These are phyloP conservation scores for Fusarium anthophilum DNA, from an alignment of 2,329 filamentous ascomycete species.

Conservation along the genomic window DNA sequence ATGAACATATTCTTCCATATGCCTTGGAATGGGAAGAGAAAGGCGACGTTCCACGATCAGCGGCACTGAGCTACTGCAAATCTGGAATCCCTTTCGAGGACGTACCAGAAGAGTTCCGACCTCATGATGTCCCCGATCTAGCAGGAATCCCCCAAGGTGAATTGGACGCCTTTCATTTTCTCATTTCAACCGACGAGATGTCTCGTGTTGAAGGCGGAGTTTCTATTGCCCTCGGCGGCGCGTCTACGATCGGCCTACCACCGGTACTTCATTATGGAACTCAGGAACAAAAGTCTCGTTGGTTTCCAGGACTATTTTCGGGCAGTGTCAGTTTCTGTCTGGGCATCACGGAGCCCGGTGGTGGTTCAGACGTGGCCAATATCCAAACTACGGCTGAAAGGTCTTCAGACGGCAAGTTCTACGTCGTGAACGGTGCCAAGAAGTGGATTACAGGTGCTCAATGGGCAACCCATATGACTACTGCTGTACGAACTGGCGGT, in stretches of 20 bases:
- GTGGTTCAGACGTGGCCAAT: background rate
- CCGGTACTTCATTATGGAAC: background rate
- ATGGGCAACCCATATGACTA: background rate
- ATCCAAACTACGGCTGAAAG: background rate
- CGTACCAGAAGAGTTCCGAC: background rate
- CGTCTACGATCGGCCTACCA: background rate
- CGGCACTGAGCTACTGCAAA: background rate
- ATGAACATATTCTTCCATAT: background rate
- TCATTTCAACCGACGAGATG: background rate
- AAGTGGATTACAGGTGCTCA: background rate
- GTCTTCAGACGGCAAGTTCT: background rate
- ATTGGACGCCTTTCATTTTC: background rate
- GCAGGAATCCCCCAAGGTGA: background rate
- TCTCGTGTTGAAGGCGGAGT: background rate
- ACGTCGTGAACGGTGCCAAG: background rate
- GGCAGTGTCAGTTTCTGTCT: background rate
- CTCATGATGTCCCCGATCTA: background rate
- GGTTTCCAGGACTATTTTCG: background rate
- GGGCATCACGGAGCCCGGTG: background rate
- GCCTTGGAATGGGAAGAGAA: background rate
- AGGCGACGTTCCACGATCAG: background rate
- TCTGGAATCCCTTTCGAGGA: background rate
- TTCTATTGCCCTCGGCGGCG: background rate
- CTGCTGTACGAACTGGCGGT: background rate
- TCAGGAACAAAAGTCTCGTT: background rate